These are phyloP conservation scores for Bondarzewia mesenterica DNA, from an alignment of 1,284 basidiomycete genomes.

Conservation along the genomic window DNA sequence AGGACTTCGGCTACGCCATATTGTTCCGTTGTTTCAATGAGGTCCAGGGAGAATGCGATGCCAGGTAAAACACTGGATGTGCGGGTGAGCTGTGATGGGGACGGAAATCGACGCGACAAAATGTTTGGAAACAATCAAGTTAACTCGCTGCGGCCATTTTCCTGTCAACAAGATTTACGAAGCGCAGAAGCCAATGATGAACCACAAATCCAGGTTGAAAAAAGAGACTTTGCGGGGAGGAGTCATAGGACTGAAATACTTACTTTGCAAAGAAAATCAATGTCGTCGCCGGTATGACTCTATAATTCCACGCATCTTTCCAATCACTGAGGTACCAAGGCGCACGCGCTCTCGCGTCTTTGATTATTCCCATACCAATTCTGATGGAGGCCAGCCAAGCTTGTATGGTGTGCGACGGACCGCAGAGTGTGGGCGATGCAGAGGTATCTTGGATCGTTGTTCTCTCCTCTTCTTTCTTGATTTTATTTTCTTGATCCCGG, in stretches of 20 bases:
- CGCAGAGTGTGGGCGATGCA: slow-evolving; percentile 9
- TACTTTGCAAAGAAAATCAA: slow-evolving; percentile 79
- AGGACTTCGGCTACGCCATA: slow-evolving; percentile 90
- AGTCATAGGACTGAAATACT: too few species aligned
- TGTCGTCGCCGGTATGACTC: slow-evolving; percentile 68
- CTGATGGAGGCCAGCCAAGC: slow-evolving; percentile 1
- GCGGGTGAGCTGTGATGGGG: background rate
- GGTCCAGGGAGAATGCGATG: slow-evolving; percentile 87
- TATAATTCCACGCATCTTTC: slow-evolving; percentile 85
- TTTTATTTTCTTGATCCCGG: too few species aligned
- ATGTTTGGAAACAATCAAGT: too few species aligned
- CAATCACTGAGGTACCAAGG: slow-evolving; percentile 86
- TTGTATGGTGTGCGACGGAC: slow-evolving; percentile 11
- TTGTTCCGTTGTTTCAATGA: slow-evolving; percentile 86
- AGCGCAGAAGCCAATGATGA: background rate
- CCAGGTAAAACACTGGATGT: slow-evolving; percentile 70
- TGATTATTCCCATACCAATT: slow-evolving; percentile 65
- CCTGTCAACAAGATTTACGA: background rate
- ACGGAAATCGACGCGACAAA: too few species aligned
- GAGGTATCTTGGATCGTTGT: background rate
- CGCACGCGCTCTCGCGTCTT: slow-evolving; percentile 68
- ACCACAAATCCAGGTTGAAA: background rate
- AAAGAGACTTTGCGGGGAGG: background rate
- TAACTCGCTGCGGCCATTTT: too few species aligned
- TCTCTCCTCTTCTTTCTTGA: background rate